Evolutionary conservation across 1,284 basidiomycete genomes (phyloP), one percentile per base, ranked within the genome.

Genomic region (Naganishia liquefaciens): DNA sequence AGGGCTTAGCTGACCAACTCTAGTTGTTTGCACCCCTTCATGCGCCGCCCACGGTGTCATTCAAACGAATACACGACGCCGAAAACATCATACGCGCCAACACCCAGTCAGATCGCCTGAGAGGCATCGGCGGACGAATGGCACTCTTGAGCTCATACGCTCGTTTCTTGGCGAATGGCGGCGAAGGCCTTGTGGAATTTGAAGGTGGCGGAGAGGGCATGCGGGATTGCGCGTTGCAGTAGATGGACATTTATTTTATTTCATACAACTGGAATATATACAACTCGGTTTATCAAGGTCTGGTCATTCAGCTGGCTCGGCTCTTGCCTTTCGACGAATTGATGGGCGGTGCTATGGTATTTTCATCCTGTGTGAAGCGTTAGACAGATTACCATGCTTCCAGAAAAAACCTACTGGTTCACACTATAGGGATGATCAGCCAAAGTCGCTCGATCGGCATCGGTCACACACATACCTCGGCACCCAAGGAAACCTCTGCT

Each of bases 41-140:
- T 37, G n/a, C 61, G 50, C 2, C 67, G 61, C 17, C 30, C 50
- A 17, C 69, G 44, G 39, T 66, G 11, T 72, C 71, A 1, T 73
- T 71, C 68, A 54, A 62, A 28, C 63, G 70, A 0, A 64, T 66
- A 7, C 69, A 71, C 49, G 60, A 71, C 11, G 60, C 64, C 19
- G 66, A 71, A 19, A 62, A 50, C 5, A 74, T 75, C 49, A 70
- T 74, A 19, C 63, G 70, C 7, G 57, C 68, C 5, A 75, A 75
- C 57, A 72, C 68, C 19, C 54, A 67, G 30, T 40, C 54, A 28
- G 62, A 66, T 54, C 42, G 50, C 7, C 9, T 5, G 19, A 49
- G 49, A 47, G 46, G 49, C 28, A 37, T 60, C 21, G 54, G 54
- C 17, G 54, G 63, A 21, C 63, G 63, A 1, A 55, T 52, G 28